These are phyloP conservation scores for Ettlia oleoabundans DNA, from an alignment of 139 green algal species.

Conservation along the genomic window DNA sequence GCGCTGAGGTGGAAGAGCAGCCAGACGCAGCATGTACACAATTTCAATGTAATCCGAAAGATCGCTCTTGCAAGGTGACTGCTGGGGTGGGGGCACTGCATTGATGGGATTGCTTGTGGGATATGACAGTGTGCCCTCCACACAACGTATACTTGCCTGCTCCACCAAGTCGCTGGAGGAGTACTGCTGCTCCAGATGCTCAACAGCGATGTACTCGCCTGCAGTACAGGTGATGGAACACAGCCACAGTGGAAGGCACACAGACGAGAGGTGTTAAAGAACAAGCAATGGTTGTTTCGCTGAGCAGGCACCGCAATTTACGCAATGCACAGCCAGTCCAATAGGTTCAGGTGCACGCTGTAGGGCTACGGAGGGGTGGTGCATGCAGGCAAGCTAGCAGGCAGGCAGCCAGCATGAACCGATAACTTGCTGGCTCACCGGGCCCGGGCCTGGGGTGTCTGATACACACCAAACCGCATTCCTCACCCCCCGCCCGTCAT, in stretches of 20 bases:
- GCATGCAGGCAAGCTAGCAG: too few species aligned
- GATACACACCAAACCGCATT: too few species aligned
- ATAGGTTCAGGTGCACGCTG: too few species aligned
- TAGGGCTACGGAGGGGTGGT: too few species aligned
- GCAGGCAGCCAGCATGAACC: too few species aligned
- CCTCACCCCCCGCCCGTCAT: too few species aligned
- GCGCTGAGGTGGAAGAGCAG: neutral
- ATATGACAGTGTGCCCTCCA: too few species aligned
- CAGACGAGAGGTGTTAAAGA: neutral
- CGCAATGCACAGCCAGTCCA: neutral
- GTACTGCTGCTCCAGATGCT: conserved; percentile 91
- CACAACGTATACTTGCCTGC: conserved; percentile 47
- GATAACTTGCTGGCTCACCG: too few species aligned
- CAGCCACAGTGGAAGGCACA: neutral
- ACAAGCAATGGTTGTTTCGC: too few species aligned
- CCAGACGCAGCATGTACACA: neutral
- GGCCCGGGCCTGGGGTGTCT: too few species aligned
- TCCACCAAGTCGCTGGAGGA: conserved; percentile 76
- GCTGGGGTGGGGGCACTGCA: too few species aligned
- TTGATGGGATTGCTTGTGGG: too few species aligned
- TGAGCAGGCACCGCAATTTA: neutral
- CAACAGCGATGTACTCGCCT: conserved; percentile 83
- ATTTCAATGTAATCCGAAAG: neutral
- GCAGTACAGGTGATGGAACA: neutral
- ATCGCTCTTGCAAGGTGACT: neutral